Percentiles rank a stretch among this genome's conserved stretches.
phyloP scores from a whole-genome alignment of 2,329 filamentous ascomycete species.

The Tolypocladium amazonense region DNA sequence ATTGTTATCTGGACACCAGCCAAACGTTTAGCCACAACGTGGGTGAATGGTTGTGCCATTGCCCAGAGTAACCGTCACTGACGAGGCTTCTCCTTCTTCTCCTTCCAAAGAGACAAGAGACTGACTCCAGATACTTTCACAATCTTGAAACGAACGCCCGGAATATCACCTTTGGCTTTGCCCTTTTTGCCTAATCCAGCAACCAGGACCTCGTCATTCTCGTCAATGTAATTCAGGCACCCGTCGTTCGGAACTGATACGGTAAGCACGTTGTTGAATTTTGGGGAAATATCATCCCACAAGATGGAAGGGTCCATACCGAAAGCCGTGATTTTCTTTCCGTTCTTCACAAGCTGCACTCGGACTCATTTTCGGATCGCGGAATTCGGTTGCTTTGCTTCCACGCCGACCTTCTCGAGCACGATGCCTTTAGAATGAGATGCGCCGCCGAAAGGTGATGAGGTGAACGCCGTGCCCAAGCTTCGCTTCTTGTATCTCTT shows the following conservation, averaged over 20 bases:
- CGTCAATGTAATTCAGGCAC: constrained; percentile 99
- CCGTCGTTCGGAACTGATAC: constrained; percentile 90
- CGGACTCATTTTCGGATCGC: constrained; percentile 99
- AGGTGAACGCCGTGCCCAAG: constrained; percentile 98
- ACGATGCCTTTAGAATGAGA: constrained; percentile 99
- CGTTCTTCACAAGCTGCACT: constrained; percentile 99
- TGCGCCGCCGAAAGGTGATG: constrained; percentile 97
- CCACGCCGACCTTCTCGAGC: constrained; percentile 99
- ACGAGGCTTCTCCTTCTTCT: constrained; percentile 94
- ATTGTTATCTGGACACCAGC: too few species aligned
- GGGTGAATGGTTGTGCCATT: too few species aligned
- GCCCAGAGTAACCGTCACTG: too few species aligned
- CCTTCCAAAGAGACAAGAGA: constrained; percentile 86
- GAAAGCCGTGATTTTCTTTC: constrained; percentile 99
- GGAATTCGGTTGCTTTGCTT: constrained; percentile 99
- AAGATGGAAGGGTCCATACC: constrained; percentile 51
- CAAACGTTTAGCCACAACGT: too few species aligned
- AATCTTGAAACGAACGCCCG: constrained; percentile 99
- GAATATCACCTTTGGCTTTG: constrained; percentile 99
- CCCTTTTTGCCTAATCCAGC: constrained; percentile 99
- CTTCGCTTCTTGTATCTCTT: constrained; percentile 99
- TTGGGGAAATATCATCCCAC: constrained; percentile 9
- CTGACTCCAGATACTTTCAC: constrained; percentile 99
- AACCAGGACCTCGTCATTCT: constrained; percentile 99
- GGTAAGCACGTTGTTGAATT: constrained; percentile 2